These are phyloP conservation scores for Fragilaria crotonensis DNA, from an alignment of 108 stramenopile species.

Conservation along the genomic window DNA sequence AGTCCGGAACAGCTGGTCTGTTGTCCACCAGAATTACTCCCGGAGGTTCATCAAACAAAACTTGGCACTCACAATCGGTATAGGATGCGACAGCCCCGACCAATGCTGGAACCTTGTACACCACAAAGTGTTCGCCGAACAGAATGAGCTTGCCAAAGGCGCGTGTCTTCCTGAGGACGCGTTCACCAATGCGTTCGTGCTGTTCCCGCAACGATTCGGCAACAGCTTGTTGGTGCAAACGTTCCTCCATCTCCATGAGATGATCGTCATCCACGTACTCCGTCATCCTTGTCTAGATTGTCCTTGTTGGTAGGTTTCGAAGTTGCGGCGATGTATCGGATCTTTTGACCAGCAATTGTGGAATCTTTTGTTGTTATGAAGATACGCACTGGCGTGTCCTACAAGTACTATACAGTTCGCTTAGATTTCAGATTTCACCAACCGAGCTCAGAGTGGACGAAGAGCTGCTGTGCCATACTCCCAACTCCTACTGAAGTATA, in stretches of 20 bases:
- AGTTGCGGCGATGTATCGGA: too few relatives aligned
- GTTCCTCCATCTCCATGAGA: background rate
- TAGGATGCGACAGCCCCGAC: conserved; percentile 80
- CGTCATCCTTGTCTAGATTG: too few relatives aligned
- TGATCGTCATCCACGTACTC: conserved; percentile 3
- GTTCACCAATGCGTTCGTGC: background rate
- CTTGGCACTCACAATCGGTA: conserved; percentile 63
- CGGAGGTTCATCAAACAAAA: conserved; percentile 27
- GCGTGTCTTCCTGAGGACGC: conserved; percentile 23
- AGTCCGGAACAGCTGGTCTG: conserved; percentile 78
- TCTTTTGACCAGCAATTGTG: too few relatives aligned
- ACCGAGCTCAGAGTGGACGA: too few relatives aligned
- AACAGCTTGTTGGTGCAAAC: background rate
- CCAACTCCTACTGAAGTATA: too few relatives aligned
- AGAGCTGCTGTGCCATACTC: too few relatives aligned
- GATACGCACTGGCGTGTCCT: too few relatives aligned
- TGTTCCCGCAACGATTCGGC: background rate
- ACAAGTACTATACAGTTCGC: too few relatives aligned
- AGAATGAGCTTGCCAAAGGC: conserved; percentile 84
- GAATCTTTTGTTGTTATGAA: too few relatives aligned
- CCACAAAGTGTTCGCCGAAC: conserved; percentile 88
- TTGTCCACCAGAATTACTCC: conserved; percentile 61
- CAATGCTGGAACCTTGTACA: conserved; percentile 81
- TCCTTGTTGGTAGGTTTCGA: too few relatives aligned
- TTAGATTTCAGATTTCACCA: too few relatives aligned